Conservation (phyloP, 495 filamentous ascomycete species). For the Hypoxylon rickii region DNA sequence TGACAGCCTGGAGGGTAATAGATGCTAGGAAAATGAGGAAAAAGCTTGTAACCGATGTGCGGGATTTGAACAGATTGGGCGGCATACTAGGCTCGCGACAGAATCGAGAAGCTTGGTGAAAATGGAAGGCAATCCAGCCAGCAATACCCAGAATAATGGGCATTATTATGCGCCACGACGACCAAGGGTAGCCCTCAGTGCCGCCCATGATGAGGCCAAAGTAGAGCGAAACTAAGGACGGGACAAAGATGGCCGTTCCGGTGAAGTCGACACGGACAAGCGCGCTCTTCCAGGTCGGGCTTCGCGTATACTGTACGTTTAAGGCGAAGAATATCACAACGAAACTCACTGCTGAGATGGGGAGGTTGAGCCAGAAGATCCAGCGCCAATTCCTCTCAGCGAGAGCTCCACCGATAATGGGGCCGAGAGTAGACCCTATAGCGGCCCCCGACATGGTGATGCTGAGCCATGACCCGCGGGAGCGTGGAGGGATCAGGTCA, state of each 20-base stretch:
- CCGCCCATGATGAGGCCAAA: not conserved
- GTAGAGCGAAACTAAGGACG: not conserved
- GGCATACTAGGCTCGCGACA: not conserved
- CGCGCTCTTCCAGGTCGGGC: not conserved
- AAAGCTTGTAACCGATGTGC: slow-evolving; percentile 26
- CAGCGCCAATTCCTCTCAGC: slow-evolving; percentile 41
- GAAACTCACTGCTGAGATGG: not conserved
- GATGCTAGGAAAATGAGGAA: slow-evolving; percentile 20
- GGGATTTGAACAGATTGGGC: slow-evolving; percentile 41
- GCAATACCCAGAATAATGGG: not conserved
- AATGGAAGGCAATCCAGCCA: not conserved
- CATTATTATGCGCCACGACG: not conserved
- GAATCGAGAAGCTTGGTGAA: not conserved
- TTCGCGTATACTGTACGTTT: not conserved
- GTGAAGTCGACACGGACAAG: not conserved
- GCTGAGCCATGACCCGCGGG: slow-evolving; percentile 59
- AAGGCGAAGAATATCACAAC: not conserved
- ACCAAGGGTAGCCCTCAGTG: not conserved
- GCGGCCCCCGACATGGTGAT: slow-evolving; percentile 65
- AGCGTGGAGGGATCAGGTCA: slow-evolving; percentile 68
- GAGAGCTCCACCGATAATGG: slow-evolving; percentile 71
- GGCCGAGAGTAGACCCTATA: slow-evolving; percentile 66
- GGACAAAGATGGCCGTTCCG: not conserved
- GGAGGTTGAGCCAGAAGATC: slow-evolving; percentile 22
- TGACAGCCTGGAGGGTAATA: slow-evolving; percentile 5